Evolutionary conservation across 306 rosid species (phyloP).

Genomic region (Cicer chorassanicum): DNA sequence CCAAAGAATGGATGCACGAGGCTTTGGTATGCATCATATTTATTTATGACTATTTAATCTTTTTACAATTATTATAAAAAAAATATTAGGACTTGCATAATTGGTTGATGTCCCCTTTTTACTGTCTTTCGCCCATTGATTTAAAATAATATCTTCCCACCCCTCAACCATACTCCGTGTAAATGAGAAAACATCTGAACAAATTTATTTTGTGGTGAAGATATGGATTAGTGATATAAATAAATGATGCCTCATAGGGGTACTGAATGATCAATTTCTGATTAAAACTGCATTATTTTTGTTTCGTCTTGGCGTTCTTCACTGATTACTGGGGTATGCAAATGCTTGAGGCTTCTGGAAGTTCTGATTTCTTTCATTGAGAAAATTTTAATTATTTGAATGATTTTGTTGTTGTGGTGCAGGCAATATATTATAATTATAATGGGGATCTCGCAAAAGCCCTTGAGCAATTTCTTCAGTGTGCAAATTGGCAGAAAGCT

Average conservation of each 20-base stretch:
- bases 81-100: slow-evolving; percentile 17
- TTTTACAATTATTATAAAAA: not conserved
- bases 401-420: slow-evolving; percentile 49
- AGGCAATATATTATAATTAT: slow-evolving; percentile 85
- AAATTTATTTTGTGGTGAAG: slow-evolving; percentile 6
- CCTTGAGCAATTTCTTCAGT: slow-evolving; percentile 82
- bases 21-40: slow-evolving; percentile 72
- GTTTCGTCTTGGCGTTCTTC: slow-evolving; percentile 2
- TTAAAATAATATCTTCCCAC: not conserved
- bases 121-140: not conserved
- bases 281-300: slow-evolving; percentile 26
- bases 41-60: slow-evolving; percentile 9
- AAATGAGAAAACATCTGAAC: not conserved
- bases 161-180: not conserved
- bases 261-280: slow-evolving; percentile 3
- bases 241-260: slow-evolving; percentile 25
- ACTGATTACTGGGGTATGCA: slow-evolving; percentile 8
- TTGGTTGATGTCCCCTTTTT: slow-evolving; percentile 32
- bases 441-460: slow-evolving; percentile 72
- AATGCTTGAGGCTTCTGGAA: slow-evolving; percentile 24
- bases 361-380: slow-evolving; percentile 24
- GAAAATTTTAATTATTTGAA: slow-evolving; percentile 44
- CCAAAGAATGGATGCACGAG: slow-evolving; percentile 88
- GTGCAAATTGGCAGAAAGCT: slow-evolving; percentile 93
- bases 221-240: slow-evolving; percentile 10